Percentiles rank a stretch among this genome's conserved stretches.
Evolutionary conservation across 805 yeast genomes (phyloP).

Genomic region (Candida taoyuanica): DNA sequence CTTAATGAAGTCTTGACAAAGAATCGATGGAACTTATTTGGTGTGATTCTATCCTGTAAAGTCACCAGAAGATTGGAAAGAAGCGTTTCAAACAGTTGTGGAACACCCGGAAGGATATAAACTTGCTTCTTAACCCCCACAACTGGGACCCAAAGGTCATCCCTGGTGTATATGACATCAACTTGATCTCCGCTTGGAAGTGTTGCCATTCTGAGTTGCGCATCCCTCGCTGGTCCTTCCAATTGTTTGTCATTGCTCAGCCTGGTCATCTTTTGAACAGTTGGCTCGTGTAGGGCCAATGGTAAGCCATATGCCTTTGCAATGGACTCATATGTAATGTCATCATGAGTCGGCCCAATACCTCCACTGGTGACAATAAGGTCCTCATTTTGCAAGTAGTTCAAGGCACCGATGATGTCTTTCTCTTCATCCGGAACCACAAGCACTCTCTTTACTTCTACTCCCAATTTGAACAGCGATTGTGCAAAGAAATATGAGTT

Average conservation of each 20-base stretch:
- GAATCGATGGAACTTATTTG: conserved; percentile 35
- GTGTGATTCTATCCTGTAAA: conserved; percentile 33
- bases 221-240: conserved; percentile 43
- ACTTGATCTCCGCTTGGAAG: conserved; percentile 49
- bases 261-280: conserved; percentile 54
- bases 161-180: conserved; percentile 42
- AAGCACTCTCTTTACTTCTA: conserved; percentile 59
- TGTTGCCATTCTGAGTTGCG: conserved; percentile 77
- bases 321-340: conserved; percentile 74
- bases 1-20: conserved; percentile 57
- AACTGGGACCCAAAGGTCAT: conserved; percentile 78
- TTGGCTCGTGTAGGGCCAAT: conserved; percentile 47
- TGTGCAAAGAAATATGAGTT: conserved; percentile 71
- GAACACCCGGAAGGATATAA: conserved; percentile 80
- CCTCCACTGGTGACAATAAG: conserved; percentile 43
- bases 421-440: conserved; percentile 74
- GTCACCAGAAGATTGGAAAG: conserved; percentile 40
- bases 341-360: conserved; percentile 90
- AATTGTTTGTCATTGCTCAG: conserved; percentile 38
- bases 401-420: conserved; percentile 56
- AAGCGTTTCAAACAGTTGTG: conserved; percentile 60
- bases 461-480: conserved; percentile 61
- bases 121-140: conserved; percentile 63
- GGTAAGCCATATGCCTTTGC: conserved; percentile 58
- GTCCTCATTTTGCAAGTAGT: conserved; percentile 48